Percentiles rank a stretch among this genome's conserved stretches.
Evolutionary conservation across 345 rosid genomes (phyloP).

Genomic region (Corchorus olitorius): DNA sequence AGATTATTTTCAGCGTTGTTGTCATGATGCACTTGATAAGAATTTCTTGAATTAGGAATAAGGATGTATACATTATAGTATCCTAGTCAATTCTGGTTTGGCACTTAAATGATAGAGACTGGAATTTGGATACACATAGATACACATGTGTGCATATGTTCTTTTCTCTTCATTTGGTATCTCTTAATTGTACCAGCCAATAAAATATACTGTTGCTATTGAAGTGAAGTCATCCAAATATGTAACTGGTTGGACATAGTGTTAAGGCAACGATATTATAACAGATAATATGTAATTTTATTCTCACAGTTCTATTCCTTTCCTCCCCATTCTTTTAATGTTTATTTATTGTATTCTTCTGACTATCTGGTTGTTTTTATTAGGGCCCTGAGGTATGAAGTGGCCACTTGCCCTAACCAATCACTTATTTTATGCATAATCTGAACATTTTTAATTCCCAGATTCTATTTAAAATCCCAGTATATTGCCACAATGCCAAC

Average conservation of each 20-base stretch:
- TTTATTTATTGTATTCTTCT: not conserved
- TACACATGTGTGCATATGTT: not conserved
- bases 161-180: not conserved
- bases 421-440: slow-evolving; percentile 30
- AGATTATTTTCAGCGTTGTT: not conserved
- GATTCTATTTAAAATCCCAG: not conserved
- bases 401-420: slow-evolving; percentile 96
- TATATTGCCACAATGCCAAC: not conserved
- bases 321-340: not conserved
- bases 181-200: not conserved
- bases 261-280: not conserved
- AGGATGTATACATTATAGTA: too few species aligned
- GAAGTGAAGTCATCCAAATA: not conserved
- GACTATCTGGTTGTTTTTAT: slow-evolving; percentile 16
- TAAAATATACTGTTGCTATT: not conserved
- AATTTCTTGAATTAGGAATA: not conserved
- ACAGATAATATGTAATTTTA: not conserved
- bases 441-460: not conserved
- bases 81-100: not conserved
- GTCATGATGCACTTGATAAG: not conserved
- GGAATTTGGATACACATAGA: not conserved
- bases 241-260: not conserved
- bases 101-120: too few species aligned
- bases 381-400: slow-evolving; percentile 99
- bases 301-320: slow-evolving; percentile 3